Evolutionary conservation across 2,329 filamentous ascomycete species (phyloP).

Genomic region (Paecilomyces fulvus): DNA sequence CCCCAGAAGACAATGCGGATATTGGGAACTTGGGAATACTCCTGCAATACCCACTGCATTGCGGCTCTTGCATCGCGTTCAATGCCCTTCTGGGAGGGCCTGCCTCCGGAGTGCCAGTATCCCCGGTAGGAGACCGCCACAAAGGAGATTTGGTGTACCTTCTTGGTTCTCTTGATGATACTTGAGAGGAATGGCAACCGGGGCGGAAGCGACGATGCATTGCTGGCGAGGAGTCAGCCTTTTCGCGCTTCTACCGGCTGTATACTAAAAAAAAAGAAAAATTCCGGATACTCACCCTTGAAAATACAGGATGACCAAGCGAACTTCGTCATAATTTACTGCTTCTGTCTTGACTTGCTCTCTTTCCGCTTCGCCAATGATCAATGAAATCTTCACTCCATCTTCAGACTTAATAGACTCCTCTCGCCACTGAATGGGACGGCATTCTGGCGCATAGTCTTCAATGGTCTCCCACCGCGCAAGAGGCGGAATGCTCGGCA

Average conservation of each 20-base stretch:
- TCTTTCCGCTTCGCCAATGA: constrained; percentile 11
- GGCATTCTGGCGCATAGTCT: constrained; percentile 53
- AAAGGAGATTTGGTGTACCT: constrained; percentile 21
- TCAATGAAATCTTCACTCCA: constrained; percentile 56
- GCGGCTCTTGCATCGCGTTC: constrained; percentile 59
- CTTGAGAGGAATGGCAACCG: constrained; percentile 40
- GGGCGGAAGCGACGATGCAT: constrained; percentile 38
- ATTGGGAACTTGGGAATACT: constrained; percentile 17
- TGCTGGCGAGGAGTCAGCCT: constrained; percentile 9
- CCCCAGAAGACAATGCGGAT: constrained; percentile 58
- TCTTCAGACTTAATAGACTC: constrained; percentile 53
- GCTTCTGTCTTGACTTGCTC: neutral
- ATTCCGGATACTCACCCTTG: constrained; percentile 31
- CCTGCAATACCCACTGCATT: constrained; percentile 50
- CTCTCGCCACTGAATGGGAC: constrained; percentile 59
- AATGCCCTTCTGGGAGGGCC: constrained; percentile 62
- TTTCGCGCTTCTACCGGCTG: constrained; percentile 9
- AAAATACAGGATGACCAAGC: constrained; percentile 40
- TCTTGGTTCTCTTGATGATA: constrained; percentile 25
- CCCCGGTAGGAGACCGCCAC: constrained; percentile 55
- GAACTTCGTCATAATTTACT: constrained; percentile 2
- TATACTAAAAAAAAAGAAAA: neutral
- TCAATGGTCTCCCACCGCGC: constrained; percentile 58
- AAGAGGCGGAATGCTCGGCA: constrained; percentile 66
- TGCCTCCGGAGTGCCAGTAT: constrained; percentile 69